Conservation (phyloP, 768 basidiomycete species). For the Roridomyces roridus region DNA sequence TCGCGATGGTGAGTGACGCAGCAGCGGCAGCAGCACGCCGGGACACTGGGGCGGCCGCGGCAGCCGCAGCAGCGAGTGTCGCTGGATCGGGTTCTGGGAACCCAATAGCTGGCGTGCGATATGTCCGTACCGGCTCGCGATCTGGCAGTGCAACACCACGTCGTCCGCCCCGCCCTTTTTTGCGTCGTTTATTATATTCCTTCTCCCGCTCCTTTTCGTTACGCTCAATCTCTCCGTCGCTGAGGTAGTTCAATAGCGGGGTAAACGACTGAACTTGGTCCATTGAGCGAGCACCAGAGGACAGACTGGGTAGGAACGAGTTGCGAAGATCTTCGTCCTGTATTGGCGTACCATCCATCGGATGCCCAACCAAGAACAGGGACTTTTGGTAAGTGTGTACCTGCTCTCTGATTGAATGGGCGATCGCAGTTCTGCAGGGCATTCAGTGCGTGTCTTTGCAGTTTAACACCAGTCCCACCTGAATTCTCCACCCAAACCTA, state of each 20-base stretch:
- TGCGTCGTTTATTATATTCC: conserved; percentile 84
- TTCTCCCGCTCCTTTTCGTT: conserved; percentile 95
- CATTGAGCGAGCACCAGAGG: conserved; percentile 70
- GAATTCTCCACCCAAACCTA: conserved; percentile 93
- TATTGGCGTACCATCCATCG: conserved; percentile 76
- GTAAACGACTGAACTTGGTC: conserved; percentile 85
- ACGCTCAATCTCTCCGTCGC: conserved; percentile 86
- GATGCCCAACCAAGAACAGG: conserved; percentile 87
- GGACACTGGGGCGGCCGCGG: conserved; percentile 71
- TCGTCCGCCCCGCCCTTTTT: conserved; percentile 82
- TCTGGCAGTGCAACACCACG: conserved; percentile 88
- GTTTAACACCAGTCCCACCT: conserved; percentile 51
- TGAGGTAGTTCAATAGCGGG: conserved; percentile 87
- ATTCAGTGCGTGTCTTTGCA: not conserved
- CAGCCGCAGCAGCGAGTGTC: conserved; percentile 67
- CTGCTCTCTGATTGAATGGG: conserved; percentile 96
- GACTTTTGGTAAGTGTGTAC: conserved; percentile 91
- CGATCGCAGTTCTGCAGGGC: conserved; percentile 83
- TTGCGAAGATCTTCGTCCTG: conserved; percentile 91
- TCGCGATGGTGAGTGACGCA: conserved; percentile 84
- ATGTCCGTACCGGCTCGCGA: conserved; percentile 90
- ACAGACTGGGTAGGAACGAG: conserved; percentile 86
- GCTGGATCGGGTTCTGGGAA: conserved; percentile 82
- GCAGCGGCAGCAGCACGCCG: conserved; percentile 88
- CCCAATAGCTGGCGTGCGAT: conserved; percentile 86